Conservation (phyloP, 306 rosid genomes). For the Fragaria iinumae region DNA sequence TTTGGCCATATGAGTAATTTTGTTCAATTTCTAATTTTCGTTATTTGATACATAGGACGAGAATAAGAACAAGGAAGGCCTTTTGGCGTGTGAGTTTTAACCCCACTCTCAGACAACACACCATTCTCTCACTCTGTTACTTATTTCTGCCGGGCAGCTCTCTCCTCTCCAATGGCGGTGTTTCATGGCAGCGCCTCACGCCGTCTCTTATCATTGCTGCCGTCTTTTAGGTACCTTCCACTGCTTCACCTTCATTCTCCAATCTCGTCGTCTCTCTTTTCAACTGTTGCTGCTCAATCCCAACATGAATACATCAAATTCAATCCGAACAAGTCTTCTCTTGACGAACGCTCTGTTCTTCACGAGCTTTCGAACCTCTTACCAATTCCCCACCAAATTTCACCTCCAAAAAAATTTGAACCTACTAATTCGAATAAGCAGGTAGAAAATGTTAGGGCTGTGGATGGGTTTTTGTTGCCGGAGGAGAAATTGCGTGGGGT, state of each 20-base stretch:
- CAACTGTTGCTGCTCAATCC: slow-evolving; percentile 33
- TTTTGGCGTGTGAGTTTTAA: too few species aligned
- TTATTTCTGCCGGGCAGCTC: slow-evolving; percentile 43
- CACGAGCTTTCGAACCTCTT: slow-evolving; percentile 52
- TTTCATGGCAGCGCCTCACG: slow-evolving; percentile 7
- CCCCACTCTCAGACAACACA: too few species aligned
- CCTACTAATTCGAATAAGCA: slow-evolving; percentile 11
- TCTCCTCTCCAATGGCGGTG: background rate
- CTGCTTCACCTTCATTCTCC: slow-evolving; percentile 17
- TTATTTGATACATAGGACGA: too few species aligned
- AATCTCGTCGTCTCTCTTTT: slow-evolving; percentile 25
- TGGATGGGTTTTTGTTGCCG: slow-evolving; percentile 58
- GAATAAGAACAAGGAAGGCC: too few species aligned
- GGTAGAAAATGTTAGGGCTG: slow-evolving; percentile 21
- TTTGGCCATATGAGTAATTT: too few species aligned
- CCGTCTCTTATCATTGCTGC: slow-evolving; percentile 14
- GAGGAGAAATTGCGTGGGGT: slow-evolving; percentile 78
- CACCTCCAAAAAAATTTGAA: background rate
- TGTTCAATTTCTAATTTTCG: too few species aligned
- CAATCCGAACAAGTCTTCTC: slow-evolving; percentile 4
- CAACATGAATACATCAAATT: background rate
- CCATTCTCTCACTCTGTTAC: slow-evolving; percentile 23
- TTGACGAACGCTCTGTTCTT: slow-evolving; percentile 49
- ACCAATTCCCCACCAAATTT: slow-evolving; percentile 18
- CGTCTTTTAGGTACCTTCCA: slow-evolving; percentile 12